Evolutionary conservation across 2,329 filamentous ascomycete species (phyloP).

Genomic region (Cordyceps farinosa): DNA sequence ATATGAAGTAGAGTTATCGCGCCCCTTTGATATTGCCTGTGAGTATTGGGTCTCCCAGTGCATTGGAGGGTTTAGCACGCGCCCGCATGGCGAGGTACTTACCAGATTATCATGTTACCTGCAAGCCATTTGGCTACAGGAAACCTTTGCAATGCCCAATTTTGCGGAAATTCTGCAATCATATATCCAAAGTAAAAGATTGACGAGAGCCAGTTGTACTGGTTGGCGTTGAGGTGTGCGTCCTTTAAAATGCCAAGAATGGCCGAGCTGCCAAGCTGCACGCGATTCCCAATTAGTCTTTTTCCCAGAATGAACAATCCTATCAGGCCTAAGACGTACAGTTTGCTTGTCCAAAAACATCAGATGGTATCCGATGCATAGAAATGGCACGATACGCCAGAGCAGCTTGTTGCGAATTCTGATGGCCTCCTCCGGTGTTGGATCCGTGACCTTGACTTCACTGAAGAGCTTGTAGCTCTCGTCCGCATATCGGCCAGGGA

Average conservation of each 20-base stretch:
- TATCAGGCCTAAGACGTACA: slow-evolving; percentile 24
- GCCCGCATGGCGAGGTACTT: neutral
- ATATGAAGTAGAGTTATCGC: slow-evolving; percentile 30
- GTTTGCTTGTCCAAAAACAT: slow-evolving; percentile 40
- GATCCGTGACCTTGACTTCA: slow-evolving; percentile 35
- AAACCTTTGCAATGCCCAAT: slow-evolving; percentile 42
- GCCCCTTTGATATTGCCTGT: slow-evolving; percentile 22
- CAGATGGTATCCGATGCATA: slow-evolving; percentile 37
- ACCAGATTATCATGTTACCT: slow-evolving; percentile 24
- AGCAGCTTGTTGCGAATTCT: slow-evolving; percentile 34
- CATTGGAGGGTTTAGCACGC: neutral
- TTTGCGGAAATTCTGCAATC: slow-evolving; percentile 40
- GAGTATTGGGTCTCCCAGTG: neutral
- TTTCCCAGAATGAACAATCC: neutral
- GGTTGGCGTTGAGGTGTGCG: slow-evolving; percentile 18
- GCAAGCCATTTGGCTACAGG: slow-evolving; percentile 44
- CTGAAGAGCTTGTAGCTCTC: slow-evolving; percentile 41
- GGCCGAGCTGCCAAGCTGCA: slow-evolving; percentile 20
- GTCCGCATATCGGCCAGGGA: slow-evolving; percentile 37
- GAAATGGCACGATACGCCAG: slow-evolving; percentile 35
- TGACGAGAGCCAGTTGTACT: slow-evolving; percentile 28
- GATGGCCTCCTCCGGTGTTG: slow-evolving; percentile 31
- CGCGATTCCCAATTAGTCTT: neutral
- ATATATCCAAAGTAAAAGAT: slow-evolving; percentile 52
- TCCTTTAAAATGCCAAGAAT: slow-evolving; percentile 20